Evolutionary conservation across 2,329 filamentous ascomycete genomes (phyloP).

Genomic region (Didymella lethalis): DNA sequence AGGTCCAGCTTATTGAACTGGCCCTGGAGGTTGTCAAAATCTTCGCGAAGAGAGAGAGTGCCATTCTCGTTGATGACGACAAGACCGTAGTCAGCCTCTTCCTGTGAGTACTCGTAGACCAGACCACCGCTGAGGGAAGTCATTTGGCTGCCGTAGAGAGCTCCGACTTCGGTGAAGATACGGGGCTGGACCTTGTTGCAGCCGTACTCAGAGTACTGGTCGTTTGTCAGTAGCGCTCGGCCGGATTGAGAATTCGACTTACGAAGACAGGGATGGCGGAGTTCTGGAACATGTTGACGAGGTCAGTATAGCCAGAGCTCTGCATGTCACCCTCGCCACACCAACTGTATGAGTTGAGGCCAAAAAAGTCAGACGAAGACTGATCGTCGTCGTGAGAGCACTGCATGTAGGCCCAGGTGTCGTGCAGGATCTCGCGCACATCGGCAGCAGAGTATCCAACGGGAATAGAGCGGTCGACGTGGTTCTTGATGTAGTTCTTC

Average conservation of each 20-base stretch:
- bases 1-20: slow-evolving; percentile 81
- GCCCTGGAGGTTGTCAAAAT: slow-evolving; percentile 72
- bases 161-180: slow-evolving; percentile 76
- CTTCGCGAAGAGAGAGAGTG: slow-evolving; percentile 53
- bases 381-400: slow-evolving; percentile 66
- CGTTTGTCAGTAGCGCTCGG: background rate
- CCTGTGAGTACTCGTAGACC: slow-evolving; percentile 82
- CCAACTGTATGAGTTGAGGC: slow-evolving; percentile 78
- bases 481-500: slow-evolving; percentile 71
- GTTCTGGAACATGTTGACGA: slow-evolving; percentile 70
- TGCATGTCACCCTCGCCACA: slow-evolving; percentile 73
- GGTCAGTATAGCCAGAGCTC: slow-evolving; percentile 65
- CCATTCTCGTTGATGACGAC: slow-evolving; percentile 56
- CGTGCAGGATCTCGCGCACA: slow-evolving; percentile 74
- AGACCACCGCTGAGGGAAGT: slow-evolving; percentile 76
- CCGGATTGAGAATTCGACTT: background rate
- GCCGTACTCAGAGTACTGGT: slow-evolving; percentile 75
- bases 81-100: slow-evolving; percentile 66
- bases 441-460: slow-evolving; percentile 78
- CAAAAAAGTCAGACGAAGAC: slow-evolving; percentile 76
- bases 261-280: slow-evolving; percentile 75
- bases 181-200: slow-evolving; percentile 73
- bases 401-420: slow-evolving; percentile 79
- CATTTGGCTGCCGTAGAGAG: slow-evolving; percentile 77
- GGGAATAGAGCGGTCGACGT: slow-evolving; percentile 65